A percentile compares a stretch with the other conserved stretches of the same genome.
phyloP scores from a whole-genome alignment of 305 asterid species.

The Andrographis paniculata region DNA sequence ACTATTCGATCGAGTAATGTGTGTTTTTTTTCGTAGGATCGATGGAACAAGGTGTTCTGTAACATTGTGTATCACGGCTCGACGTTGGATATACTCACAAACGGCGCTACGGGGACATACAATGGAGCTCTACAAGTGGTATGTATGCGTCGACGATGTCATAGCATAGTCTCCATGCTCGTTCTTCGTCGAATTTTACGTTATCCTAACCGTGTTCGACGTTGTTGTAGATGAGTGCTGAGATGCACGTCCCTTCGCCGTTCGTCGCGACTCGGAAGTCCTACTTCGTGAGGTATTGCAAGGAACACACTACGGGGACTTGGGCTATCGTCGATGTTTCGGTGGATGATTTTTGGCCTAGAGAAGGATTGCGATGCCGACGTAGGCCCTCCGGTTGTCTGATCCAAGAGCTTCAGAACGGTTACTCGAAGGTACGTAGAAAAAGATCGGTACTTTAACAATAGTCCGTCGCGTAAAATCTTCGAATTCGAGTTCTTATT shows the following conservation, averaged over 20 bases:
- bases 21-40: slow-evolving; percentile 20
- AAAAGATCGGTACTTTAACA: not conserved
- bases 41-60: slow-evolving; percentile 36
- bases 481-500: no score
- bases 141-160: not conserved
- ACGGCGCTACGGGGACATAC: slow-evolving; percentile 45
- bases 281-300: slow-evolving; percentile 60
- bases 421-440: slow-evolving; percentile 63
- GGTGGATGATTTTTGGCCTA: slow-evolving; percentile 47
- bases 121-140: slow-evolving; percentile 59
- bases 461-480: no score
- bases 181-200: no score
- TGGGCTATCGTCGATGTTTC: slow-evolving; percentile 92
- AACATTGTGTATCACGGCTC: slow-evolving; percentile 36
- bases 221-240: slow-evolving; percentile 50
- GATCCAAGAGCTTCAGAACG: slow-evolving; percentile 78
- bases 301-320: slow-evolving; percentile 54
- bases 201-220: no score
- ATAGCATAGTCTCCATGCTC: no score
- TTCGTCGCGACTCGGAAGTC: slow-evolving; percentile 59
- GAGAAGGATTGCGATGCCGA: slow-evolving; percentile 42
- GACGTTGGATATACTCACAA: slow-evolving; percentile 39
- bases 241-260: slow-evolving; percentile 26
- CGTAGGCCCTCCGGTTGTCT: slow-evolving; percentile 87
- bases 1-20: not conserved